These are phyloP conservation scores for Polyporus arcularius DNA, from an alignment of 768 basidiomycete species.

Conservation along the genomic window DNA sequence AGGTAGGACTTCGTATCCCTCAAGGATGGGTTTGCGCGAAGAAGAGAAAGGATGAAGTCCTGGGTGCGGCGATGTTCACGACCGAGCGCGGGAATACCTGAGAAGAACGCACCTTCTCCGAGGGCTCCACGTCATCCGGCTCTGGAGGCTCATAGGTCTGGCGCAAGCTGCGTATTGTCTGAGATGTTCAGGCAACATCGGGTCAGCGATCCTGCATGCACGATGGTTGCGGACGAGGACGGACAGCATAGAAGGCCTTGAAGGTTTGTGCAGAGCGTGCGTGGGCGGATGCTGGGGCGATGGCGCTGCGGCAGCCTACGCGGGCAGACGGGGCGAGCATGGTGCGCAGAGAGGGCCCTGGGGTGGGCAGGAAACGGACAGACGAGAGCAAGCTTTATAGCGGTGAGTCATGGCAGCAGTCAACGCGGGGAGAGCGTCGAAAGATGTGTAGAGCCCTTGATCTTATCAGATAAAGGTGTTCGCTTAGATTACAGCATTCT, in stretches of 20 bases:
- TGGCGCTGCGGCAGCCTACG: conserved; percentile 2
- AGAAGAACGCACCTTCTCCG: conserved; percentile 30
- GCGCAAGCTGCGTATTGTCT: conserved; percentile 31
- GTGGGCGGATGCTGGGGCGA: conserved; percentile 7
- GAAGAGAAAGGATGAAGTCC: conserved; percentile 96
- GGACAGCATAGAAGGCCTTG: conserved; percentile 34
- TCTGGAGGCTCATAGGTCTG: conserved; percentile 21
- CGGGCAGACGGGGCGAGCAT: conserved; percentile 21
- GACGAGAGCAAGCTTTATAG: conserved; percentile 14
- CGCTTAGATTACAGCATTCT: conserved; percentile 7
- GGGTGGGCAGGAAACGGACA: not conserved
- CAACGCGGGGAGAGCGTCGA: not conserved
- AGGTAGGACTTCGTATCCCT: conserved; percentile 91
- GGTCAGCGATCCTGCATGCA: not conserved
- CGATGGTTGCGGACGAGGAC: conserved; percentile 2
- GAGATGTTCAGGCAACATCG: not conserved
- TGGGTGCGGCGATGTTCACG: conserved; percentile 32
- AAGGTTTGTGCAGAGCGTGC: conserved; percentile 31
- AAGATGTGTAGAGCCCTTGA: not conserved
- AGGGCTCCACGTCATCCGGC: conserved; percentile 27
- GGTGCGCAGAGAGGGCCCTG: conserved; percentile 3
- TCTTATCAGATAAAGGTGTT: conserved; percentile 15
- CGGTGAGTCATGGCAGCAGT: conserved; percentile 11
- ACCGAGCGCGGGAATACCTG: not conserved
- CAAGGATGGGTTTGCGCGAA: conserved; percentile 88